These are phyloP conservation scores for Pestalotiopsis sp. DNA, from an alignment of 2,329 filamentous ascomycete species.

Conservation along the genomic window DNA sequence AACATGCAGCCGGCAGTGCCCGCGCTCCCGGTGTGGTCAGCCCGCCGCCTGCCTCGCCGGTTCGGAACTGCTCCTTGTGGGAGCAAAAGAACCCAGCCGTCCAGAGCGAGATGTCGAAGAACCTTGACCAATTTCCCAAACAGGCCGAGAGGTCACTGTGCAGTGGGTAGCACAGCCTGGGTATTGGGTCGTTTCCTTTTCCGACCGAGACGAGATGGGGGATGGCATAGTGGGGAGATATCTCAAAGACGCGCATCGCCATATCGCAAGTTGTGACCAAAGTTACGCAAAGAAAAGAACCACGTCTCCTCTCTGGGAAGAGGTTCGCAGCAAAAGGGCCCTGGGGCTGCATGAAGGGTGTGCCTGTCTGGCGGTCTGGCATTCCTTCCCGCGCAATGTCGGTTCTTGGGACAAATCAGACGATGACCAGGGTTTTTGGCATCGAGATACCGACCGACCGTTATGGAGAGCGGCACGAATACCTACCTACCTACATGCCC, in stretches of 20 bases:
- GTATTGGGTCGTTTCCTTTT: not conserved
- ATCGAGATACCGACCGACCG: not conserved
- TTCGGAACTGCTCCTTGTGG: conserved; percentile 2
- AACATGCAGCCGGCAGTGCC: not conserved
- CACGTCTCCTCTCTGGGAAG: not conserved
- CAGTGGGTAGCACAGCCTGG: not conserved
- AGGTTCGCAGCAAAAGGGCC: no score
- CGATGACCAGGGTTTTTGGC: not conserved
- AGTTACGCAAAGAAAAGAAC: conserved; percentile 1
- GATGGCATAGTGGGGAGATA: not conserved
- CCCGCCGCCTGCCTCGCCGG: not conserved
- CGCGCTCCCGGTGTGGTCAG: not conserved
- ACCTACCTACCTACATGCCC: no score
- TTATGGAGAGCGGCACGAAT: not conserved
- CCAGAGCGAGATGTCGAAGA: no score
- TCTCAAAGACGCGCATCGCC: not conserved
- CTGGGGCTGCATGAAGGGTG: not conserved
- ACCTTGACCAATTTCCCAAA: not conserved
- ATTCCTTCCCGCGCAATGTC: not conserved
- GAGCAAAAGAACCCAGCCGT: not conserved
- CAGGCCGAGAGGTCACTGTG: not conserved
- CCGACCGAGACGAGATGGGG: not conserved
- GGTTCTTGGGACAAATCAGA: not conserved
- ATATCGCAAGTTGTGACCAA: conserved; percentile 13
- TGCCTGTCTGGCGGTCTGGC: conserved; percentile 16